Evolutionary conservation across 2,329 filamentous ascomycete genomes (phyloP).

Genomic region (Fusarium anthophilum): DNA sequence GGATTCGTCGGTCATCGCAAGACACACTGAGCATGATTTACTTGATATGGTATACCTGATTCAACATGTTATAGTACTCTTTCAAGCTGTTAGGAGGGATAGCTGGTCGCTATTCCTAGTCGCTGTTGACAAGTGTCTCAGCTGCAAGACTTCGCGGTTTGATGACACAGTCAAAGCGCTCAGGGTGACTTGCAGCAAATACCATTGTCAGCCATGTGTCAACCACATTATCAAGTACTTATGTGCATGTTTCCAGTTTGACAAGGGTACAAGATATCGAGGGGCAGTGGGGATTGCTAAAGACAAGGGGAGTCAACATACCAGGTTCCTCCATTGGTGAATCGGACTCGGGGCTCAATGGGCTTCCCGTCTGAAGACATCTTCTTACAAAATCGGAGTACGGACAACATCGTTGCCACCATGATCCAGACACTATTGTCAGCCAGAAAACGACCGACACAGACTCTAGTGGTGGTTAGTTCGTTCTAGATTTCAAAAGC

Average conservation of each 20-base stretch:
- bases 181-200: conserved; percentile 40
- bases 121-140: conserved; percentile 18
- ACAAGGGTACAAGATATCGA: background rate
- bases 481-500: background rate
- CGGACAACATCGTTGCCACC: conserved; percentile 47
- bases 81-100: background rate
- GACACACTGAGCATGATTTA: background rate
- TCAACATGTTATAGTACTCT: background rate
- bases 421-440: conserved; percentile 51
- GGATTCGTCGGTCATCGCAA: conserved; percentile 2
- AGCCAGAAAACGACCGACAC: conserved; percentile 47
- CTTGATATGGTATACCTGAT: background rate
- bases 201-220: background rate
- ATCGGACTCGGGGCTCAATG: conserved; percentile 42
- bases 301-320: conserved; percentile 27
- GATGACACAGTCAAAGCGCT: conserved; percentile 46
- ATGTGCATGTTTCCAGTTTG: background rate
- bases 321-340: conserved; percentile 48
- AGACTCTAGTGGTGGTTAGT: conserved; percentile 35
- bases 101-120: background rate
- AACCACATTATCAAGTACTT: background rate
- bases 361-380: conserved; percentile 36
- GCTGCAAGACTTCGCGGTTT: conserved; percentile 28
- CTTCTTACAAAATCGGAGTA: conserved; percentile 43
- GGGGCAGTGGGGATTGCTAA: background rate